Percentiles rank a stretch among this genome's conserved stretches.
Evolutionary conservation across 148 eudicot species (phyloP).

Genomic region (Rhododendron henanense): DNA sequence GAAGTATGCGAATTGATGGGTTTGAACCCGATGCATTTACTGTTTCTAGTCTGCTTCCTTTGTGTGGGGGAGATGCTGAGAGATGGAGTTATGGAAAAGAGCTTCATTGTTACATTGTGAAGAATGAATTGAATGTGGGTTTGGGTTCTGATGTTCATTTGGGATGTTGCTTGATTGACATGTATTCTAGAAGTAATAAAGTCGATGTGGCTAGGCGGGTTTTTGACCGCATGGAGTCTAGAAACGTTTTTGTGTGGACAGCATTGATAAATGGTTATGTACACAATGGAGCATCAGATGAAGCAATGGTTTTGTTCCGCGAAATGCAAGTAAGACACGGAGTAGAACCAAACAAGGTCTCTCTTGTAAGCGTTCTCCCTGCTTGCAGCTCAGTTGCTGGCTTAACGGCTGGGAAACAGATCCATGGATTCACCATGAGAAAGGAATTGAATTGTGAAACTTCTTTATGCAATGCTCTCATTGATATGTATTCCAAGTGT

Average conservation of each 20-base stretch:
- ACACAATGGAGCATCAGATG: constrained; percentile 24
- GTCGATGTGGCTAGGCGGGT: constrained; percentile 26
- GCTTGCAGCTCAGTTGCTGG: constrained; percentile 35
- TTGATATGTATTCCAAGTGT: constrained; percentile 43
- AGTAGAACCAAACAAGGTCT: constrained; percentile 36
- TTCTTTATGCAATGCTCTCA: constrained; percentile 36
- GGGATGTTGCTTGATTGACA: constrained; percentile 46
- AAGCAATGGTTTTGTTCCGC: constrained; percentile 29
- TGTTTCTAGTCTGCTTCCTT: constrained; percentile 33
- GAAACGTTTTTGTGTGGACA: constrained; percentile 42
- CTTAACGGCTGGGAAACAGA: constrained; percentile 33
- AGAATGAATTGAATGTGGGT: constrained; percentile 18
- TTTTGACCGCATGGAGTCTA: constrained; percentile 29
- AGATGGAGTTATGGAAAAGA: constrained; percentile 26
- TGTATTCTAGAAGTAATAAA: constrained; percentile 36
- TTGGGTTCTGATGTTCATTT: constrained; percentile 28
- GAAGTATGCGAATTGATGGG: constrained; percentile 26
- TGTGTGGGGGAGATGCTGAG: constrained; percentile 18
- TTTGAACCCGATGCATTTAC: constrained; percentile 33
- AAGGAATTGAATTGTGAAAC: constrained; percentile 21
- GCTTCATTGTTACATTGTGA: constrained; percentile 36
- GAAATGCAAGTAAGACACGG: constrained; percentile 30
- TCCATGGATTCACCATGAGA: constrained; percentile 39
- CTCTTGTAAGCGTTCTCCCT: constrained; percentile 33
- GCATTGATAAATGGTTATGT: constrained; percentile 41